phyloP scores from a whole-genome alignment of 2,329 filamentous ascomycete genomes.

The Fusarium lateritium region DNA sequence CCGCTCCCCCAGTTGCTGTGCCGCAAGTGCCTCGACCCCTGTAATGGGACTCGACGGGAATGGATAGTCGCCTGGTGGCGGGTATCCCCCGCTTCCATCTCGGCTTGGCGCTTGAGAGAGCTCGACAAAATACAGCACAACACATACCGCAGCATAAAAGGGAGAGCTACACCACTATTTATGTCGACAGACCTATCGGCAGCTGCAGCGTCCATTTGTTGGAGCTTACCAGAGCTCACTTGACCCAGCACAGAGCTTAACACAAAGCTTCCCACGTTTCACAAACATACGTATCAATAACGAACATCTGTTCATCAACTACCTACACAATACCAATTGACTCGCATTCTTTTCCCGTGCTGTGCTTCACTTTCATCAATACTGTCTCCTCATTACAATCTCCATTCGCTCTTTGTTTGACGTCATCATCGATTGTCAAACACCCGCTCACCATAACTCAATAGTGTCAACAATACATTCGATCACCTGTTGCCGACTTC shows the following conservation, averaged over 20 bases:
- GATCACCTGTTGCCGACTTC: slow-evolving; percentile 46
- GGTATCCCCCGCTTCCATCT: slow-evolving; percentile 35
- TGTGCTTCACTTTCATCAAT: slow-evolving; percentile 7
- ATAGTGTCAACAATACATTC: slow-evolving; percentile 42
- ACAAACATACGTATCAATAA: slow-evolving; percentile 26
- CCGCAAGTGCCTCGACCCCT: slow-evolving; percentile 36
- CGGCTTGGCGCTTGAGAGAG: slow-evolving; percentile 27
- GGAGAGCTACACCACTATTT: background rate
- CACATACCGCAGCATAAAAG: too few relatives aligned
- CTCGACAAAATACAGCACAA: slow-evolving; percentile 12
- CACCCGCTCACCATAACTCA: slow-evolving; percentile 41
- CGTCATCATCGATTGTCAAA: slow-evolving; percentile 19
- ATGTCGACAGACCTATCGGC: slow-evolving; percentile 18
- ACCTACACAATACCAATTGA: slow-evolving; percentile 18
- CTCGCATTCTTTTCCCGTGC: slow-evolving; percentile 6
- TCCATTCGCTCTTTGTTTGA: slow-evolving; percentile 15
- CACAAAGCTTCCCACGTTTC: slow-evolving; percentile 33
- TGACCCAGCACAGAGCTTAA: slow-evolving; percentile 40
- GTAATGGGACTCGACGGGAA: slow-evolving; percentile 25
- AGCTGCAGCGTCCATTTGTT: slow-evolving; percentile 5
- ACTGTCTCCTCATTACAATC: slow-evolving; percentile 2
- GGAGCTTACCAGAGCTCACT: slow-evolving; percentile 39
- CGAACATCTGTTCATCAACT: slow-evolving; percentile 20
- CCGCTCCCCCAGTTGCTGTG: slow-evolving; percentile 34
- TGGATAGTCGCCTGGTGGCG: slow-evolving; percentile 23